Percentiles rank a stretch among this genome's conserved stretches.
phyloP scores from a whole-genome alignment of 129 eudicot species.

The Sambucus nigra region DNA sequence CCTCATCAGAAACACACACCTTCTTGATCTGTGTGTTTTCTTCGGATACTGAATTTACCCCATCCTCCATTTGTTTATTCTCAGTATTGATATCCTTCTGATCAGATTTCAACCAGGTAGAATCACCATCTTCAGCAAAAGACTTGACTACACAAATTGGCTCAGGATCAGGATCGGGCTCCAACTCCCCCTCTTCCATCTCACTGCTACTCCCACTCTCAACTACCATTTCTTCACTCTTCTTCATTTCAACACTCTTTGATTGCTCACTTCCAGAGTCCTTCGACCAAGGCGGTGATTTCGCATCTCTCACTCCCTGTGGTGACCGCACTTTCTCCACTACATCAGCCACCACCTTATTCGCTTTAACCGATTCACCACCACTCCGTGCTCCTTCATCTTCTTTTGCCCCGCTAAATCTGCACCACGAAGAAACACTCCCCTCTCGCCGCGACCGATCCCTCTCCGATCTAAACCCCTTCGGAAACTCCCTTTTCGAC shows the following conservation, averaged over 20 bases:
- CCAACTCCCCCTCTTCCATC: slow-evolving; percentile 95
- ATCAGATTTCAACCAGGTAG: slow-evolving; percentile 14
- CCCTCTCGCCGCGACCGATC: slow-evolving; percentile 71
- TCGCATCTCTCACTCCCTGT: slow-evolving; percentile 42
- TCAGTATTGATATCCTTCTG: slow-evolving; percentile 21
- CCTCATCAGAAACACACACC: slow-evolving; percentile 23
- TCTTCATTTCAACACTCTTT: slow-evolving; percentile 65
- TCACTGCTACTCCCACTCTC: slow-evolving; percentile 70
- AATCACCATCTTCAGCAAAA: slow-evolving; percentile 23
- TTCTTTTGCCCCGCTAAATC: slow-evolving; percentile 55
- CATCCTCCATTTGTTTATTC: slow-evolving; percentile 20
- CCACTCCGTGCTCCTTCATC: slow-evolving; percentile 47
- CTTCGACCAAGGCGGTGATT: slow-evolving; percentile 83
- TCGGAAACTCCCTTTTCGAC: slow-evolving; percentile 81
- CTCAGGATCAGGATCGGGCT: slow-evolving; percentile 58
- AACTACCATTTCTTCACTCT: slow-evolving; percentile 43
- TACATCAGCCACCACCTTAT: slow-evolving; percentile 39
- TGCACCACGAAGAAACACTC: slow-evolving; percentile 72
- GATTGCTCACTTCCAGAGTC: slow-evolving; percentile 85
- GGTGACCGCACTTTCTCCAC: slow-evolving; percentile 61
- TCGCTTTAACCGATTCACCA: slow-evolving; percentile 42
- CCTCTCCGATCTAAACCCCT: slow-evolving; percentile 96
- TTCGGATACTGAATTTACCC: slow-evolving; percentile 9
- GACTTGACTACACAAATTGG: slow-evolving; percentile 20
- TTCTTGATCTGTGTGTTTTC: slow-evolving; percentile 21